Evolutionary conservation across 495 filamentous ascomycete genomes (phyloP).

Genomic region (Aspergillus avenaceus): DNA sequence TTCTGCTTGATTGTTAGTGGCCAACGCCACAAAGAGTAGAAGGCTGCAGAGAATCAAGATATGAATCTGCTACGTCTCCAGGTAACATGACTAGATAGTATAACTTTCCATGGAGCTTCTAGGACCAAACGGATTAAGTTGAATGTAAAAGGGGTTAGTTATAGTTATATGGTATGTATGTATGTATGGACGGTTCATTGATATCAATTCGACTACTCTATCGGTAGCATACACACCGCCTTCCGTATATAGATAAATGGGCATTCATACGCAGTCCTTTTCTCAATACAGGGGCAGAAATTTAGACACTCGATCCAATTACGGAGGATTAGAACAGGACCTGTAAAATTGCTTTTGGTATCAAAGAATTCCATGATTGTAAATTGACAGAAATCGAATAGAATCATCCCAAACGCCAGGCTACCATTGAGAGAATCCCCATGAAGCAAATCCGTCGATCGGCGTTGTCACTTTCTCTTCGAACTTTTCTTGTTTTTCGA

Average conservation of each 20-base stretch:
- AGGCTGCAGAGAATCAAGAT: background rate
- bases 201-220: no score
- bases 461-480: slow-evolving; percentile 27
- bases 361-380: background rate
- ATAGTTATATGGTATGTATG: background rate
- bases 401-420: slow-evolving; percentile 10
- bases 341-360: background rate
- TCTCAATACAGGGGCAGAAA: no score
- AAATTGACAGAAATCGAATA: no score
- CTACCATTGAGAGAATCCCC: background rate
- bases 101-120: background rate
- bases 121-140: background rate
- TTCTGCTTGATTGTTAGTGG: slow-evolving; percentile 7
- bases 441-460: slow-evolving; percentile 23
- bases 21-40: background rate
- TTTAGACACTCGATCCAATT: no score
- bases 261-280: no score
- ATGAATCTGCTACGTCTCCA: background rate
- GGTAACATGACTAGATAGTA: background rate
- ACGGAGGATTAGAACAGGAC: background rate
- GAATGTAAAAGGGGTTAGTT: background rate
- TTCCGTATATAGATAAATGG: no score
- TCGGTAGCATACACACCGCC: slow-evolving; percentile 3
- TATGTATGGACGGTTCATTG: no score
- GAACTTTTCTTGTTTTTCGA: slow-evolving; percentile 26